Conservation (phyloP, 768 basidiomycete genomes). For the Neoboletus brunneissimus region DNA sequence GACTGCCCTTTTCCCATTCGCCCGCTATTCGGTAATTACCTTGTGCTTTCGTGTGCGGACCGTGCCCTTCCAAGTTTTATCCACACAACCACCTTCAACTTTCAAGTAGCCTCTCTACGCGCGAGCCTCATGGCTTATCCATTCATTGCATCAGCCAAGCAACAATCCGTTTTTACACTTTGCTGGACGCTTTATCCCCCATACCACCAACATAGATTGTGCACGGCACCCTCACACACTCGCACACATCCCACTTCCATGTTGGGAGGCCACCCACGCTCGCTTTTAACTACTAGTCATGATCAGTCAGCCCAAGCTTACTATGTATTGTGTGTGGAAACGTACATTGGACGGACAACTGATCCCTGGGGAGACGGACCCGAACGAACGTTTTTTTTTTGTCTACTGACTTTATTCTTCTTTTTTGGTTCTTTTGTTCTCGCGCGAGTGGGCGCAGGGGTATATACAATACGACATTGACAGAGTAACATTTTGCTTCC, state of each 20-base stretch:
- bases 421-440: conserved; percentile 18
- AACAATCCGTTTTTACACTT: conserved; percentile 18
- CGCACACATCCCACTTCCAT: not conserved
- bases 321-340: conserved; percentile 27
- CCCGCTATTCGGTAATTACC: conserved; percentile 30
- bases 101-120: conserved; percentile 21
- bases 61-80: conserved; percentile 14
- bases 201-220: conserved; percentile 15
- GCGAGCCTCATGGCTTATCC: conserved; percentile 17
- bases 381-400: conserved; percentile 12
- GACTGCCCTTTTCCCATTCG: conserved; percentile 25
- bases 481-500: conserved; percentile 17
- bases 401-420: conserved; percentile 16
- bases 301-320: conserved; percentile 11
- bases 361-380: conserved; percentile 24
- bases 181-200: conserved; percentile 23
- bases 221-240: conserved; percentile 5
- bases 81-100: conserved; percentile 15
- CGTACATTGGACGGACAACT: conserved; percentile 26
- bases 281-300: conserved; percentile 15
- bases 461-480: conserved; percentile 33
- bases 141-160: conserved; percentile 28
- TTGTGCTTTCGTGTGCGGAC: conserved; percentile 25
- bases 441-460: conserved; percentile 18
- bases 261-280: conserved; percentile 18